These are phyloP conservation scores for Aspergillus hortae DNA, from an alignment of 2,329 filamentous ascomycete genomes.

Conservation along the genomic window DNA sequence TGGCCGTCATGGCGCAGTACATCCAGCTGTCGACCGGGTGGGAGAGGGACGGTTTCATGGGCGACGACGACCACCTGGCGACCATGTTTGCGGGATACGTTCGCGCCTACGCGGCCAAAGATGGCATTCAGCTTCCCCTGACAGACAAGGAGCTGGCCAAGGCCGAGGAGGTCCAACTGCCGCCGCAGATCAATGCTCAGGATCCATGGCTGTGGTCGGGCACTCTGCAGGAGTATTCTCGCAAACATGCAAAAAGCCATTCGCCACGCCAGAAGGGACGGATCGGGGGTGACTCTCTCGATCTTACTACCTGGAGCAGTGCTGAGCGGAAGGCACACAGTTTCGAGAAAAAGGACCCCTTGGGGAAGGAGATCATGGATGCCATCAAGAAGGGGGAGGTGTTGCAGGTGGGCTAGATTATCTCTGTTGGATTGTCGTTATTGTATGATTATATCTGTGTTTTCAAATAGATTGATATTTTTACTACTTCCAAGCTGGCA, in stretches of 20 bases:
- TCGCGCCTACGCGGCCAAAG: slow-evolving; percentile 9
- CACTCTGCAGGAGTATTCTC: slow-evolving; percentile 1
- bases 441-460: no score
- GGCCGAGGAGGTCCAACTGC: slow-evolving; percentile 14
- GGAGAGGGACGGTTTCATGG: background rate
- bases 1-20: slow-evolving; percentile 38
- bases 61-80: background rate
- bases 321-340: slow-evolving; percentile 29
- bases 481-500: background rate
- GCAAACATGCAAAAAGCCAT: background rate
- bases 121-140: slow-evolving; percentile 11
- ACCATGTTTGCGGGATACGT: slow-evolving; percentile 1
- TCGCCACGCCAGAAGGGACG: slow-evolving; percentile 1
- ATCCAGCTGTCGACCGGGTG: slow-evolving; percentile 13
- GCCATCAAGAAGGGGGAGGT: slow-evolving; percentile 37
- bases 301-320: slow-evolving; percentile 34
- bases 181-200: background rate
- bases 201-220: slow-evolving; percentile 4
- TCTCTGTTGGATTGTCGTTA: no score
- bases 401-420: slow-evolving; percentile 13
- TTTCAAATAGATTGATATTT: background rate
- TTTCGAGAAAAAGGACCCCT: slow-evolving; percentile 36
- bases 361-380: slow-evolving; percentile 30
- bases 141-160: slow-evolving; percentile 20
- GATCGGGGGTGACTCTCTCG: slow-evolving; percentile 40